Conservation (phyloP, 2,329 filamentous ascomycete genomes). For the Pyrenochaeta sp. region DNA sequence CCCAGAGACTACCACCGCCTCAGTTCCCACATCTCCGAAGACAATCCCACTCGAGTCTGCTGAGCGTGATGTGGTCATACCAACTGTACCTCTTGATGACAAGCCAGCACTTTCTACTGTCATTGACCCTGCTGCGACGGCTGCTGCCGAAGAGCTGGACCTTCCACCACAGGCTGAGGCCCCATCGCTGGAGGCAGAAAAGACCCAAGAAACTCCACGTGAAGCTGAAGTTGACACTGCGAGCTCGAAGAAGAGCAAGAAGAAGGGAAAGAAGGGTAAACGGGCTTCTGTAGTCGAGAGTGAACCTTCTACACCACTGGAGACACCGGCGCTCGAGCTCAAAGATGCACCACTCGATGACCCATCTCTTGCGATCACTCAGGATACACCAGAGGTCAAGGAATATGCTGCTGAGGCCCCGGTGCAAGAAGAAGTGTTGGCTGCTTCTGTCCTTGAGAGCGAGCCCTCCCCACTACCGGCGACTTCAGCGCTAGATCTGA, state of each 20-base stretch:
- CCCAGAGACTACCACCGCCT: background rate
- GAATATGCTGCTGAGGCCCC: constrained; percentile 1
- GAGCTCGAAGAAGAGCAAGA: constrained; percentile 28
- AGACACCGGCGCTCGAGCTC: constrained; percentile 6
- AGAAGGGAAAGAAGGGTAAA: constrained; percentile 30
- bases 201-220: constrained; percentile 6
- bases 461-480: no score
- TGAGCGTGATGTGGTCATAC: constrained; percentile 1
- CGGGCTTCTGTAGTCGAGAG: constrained; percentile 15
- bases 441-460: background rate
- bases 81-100: constrained; percentile 1
- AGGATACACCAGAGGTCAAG: background rate
- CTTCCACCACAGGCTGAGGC: background rate
- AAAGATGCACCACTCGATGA: constrained; percentile 4
- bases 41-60: constrained; percentile 4
- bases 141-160: background rate
- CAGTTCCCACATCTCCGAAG: constrained; percentile 3
- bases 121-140: background rate
- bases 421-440: background rate
- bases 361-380: background rate
- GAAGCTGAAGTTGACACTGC: constrained; percentile 8
- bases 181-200: constrained; percentile 1
- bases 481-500: no score
- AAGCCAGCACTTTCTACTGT: background rate
- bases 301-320: constrained; percentile 10